Evolutionary conservation across 2,329 filamentous ascomycete species (phyloP), one percentile per base, ranked within the genome.

Genomic region (Atkinsonella texensis): DNA sequence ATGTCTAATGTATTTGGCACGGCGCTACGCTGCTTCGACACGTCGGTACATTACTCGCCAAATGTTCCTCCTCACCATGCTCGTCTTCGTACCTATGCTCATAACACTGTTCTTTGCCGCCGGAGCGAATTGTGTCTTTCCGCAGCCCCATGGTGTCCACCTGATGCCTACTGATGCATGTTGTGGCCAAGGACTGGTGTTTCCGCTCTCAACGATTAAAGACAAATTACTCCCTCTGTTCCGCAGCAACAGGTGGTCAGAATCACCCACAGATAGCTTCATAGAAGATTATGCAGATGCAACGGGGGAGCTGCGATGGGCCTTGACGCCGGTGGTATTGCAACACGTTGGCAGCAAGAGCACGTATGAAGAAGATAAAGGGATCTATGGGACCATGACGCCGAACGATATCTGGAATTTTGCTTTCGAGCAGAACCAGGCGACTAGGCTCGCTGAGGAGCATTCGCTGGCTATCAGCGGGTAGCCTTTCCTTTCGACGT

Each of bases 291-390:
- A 49, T 23, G 54, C 54, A 3, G 46, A 48, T 18, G 42, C 31
- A 9, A 52, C n/a, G 20, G 43, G 43, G 8, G 44, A 33, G 10
- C 15, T 52, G 39, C 46, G 54, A 10, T 55, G 47, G 47, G 54
- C 41, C 8, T 15, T 55, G 42, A 52, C 46, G 15, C 54, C 52
- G 3, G 49, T 53, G 2, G 46, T 55, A 10, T 33, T 55, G 49
- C 54, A 55, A 43, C 54, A 55, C 33, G 38, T 55, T 15, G 54
- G 54, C 35, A 48, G 48, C 28, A 43, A 40, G 51, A 53, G 53
- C 46, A 55, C 48, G 28, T 48, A 54, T 11, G 50, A 35, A 15
- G 40, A 28, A 35, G 33, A 46, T n/a, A 39, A 44, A 39, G 32
- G 42, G 12, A 18, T 4, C 2, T 46, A 48, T 20, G 51, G 52